phyloP scores from a whole-genome alignment of 306 rosid genomes.

The Vigna radiata region DNA sequence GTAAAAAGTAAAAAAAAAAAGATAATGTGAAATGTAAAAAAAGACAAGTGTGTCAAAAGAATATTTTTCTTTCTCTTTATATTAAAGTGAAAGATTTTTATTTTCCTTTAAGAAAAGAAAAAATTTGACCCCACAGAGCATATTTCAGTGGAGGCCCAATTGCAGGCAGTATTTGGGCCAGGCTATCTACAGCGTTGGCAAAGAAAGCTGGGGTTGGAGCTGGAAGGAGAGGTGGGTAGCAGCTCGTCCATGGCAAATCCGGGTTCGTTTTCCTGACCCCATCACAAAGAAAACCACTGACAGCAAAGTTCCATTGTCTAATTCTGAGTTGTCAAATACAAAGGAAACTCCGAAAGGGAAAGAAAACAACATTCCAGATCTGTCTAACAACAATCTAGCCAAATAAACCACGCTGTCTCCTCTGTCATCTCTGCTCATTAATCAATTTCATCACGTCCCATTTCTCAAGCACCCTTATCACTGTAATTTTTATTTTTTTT shows the following conservation, averaged over 20 bases:
- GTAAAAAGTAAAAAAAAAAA: too few relatives aligned
- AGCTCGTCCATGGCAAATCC: constrained; percentile 73
- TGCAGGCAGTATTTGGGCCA: constrained; percentile 64
- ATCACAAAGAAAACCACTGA: constrained; percentile 53
- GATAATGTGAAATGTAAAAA: too few relatives aligned
- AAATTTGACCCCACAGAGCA: background rate
- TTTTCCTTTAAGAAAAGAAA: too few relatives aligned
- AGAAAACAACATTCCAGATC: constrained; percentile 41
- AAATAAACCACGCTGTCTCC: constrained; percentile 25
- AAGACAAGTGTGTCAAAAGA: too few relatives aligned
- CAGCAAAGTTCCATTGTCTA: constrained; percentile 29
- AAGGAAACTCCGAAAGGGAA: constrained; percentile 53
- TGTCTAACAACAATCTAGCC: constrained; percentile 43
- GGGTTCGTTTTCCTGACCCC: constrained; percentile 50
- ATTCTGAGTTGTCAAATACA: constrained; percentile 47
- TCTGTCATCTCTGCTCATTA: background rate
- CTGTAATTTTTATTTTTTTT: too few relatives aligned
- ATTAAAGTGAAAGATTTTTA: too few relatives aligned
- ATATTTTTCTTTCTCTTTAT: too few relatives aligned
- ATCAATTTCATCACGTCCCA: background rate
- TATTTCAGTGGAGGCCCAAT: constrained; percentile 74
- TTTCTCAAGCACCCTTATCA: background rate
- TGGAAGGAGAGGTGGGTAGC: constrained; percentile 79
- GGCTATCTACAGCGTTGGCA: constrained; percentile 57
- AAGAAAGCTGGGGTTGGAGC: constrained; percentile 80